A percentile compares a stretch with the other conserved stretches of the same genome.
phyloP scores from a whole-genome alignment of 768 basidiomycete species.

The Suillus lakei region DNA sequence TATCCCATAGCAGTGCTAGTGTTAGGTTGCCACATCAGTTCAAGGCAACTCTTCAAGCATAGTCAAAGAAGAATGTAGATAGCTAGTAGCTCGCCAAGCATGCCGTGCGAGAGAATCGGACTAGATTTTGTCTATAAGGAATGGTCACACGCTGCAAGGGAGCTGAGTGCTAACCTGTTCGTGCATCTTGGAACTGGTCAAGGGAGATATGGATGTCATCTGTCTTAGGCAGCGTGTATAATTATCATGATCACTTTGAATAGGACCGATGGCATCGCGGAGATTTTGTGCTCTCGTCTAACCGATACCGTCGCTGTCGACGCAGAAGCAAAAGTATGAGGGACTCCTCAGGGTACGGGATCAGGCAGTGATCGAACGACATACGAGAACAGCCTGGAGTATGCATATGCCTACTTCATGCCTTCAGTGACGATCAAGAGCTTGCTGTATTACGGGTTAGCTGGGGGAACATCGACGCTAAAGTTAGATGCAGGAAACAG shows the following conservation, averaged over 20 bases:
- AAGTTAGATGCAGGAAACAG: not conserved
- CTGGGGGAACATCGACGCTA: not conserved
- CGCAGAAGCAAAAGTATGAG: not conserved
- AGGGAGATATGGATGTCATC: not conserved
- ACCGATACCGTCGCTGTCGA: not conserved
- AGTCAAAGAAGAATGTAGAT: not conserved
- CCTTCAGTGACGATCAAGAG: not conserved
- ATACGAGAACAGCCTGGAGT: too few species aligned
- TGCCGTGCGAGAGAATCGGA: not conserved
- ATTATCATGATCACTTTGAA: not conserved
- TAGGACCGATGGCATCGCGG: not conserved
- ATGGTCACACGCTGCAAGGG: not conserved
- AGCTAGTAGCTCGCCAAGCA: not conserved
- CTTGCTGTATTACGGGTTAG: not conserved
- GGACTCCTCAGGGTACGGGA: not conserved
- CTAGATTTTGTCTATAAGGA: not conserved
- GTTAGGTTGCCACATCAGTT: not conserved
- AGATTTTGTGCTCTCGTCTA: not conserved
- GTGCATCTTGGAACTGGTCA: not conserved
- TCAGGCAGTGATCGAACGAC: not conserved
- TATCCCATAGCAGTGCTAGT: not conserved
- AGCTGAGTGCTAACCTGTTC: not conserved
- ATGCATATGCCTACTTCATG: not conserved
- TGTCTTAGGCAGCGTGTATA: not conserved
- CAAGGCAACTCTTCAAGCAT: not conserved